A percentile compares a stretch with the other conserved stretches of the same genome.
These are phyloP conservation scores for Lipomyces kockii DNA, from an alignment of 805 yeast genomes.

Conservation along the genomic window DNA sequence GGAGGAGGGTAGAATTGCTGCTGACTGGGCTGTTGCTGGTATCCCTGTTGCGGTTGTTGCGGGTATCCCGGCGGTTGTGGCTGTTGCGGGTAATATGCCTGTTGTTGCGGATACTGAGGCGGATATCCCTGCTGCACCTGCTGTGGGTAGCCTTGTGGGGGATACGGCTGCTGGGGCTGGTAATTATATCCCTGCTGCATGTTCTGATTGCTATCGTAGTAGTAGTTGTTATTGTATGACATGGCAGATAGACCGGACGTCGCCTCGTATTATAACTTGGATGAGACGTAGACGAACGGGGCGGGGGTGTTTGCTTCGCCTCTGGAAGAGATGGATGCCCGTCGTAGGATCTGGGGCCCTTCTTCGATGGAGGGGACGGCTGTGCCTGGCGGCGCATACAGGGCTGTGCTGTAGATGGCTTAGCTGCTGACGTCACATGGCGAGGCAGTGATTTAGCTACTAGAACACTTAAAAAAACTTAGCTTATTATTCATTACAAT, in stretches of 20 bases:
- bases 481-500: no score
- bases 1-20: slow-evolving; percentile 6
- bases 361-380: no score
- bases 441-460: no score
- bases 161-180: slow-evolving; percentile 3
- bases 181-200: not conserved
- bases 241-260: not conserved
- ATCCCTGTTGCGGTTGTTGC: slow-evolving; percentile 13
- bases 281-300: no score
- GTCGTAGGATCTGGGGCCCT: no score
- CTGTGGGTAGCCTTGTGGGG: slow-evolving; percentile 4
- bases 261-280: not conserved
- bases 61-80: slow-evolving; percentile 13
- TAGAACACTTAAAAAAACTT: no score
- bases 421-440: no score
- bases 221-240: slow-evolving; percentile 10
- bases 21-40: slow-evolving; percentile 9
- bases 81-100: slow-evolving; percentile 11
- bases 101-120: slow-evolving; percentile 14
- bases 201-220: not conserved
- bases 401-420: no score
- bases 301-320: not conserved
- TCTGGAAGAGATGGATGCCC: not conserved
- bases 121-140: slow-evolving; percentile 10
- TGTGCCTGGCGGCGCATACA: no score